These are phyloP conservation scores for Wallacemonas rigidus DNA, from an alignment of 208 protist genomes.

Conservation along the genomic window DNA sequence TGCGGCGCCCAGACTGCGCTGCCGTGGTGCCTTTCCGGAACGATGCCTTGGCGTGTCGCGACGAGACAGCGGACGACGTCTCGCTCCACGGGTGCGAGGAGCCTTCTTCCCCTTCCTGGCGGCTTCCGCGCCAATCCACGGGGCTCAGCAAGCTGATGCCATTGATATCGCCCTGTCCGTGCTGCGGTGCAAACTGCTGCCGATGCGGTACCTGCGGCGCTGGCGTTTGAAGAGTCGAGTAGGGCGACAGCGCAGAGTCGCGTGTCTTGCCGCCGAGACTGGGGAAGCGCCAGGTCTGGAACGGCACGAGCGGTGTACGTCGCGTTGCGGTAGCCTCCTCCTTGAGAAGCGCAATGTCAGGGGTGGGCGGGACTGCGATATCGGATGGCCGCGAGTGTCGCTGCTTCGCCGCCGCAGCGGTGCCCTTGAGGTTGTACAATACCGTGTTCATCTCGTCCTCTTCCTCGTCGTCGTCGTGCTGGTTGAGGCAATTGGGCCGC, in stretches of 20 bases:
- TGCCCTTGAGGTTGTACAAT: slow-evolving; percentile 9
- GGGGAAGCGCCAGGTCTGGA: slow-evolving; percentile 48
- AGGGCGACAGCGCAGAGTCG: not conserved
- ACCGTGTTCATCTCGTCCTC: slow-evolving; percentile 22
- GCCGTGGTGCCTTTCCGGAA: slow-evolving; percentile 1
- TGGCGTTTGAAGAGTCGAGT: not conserved
- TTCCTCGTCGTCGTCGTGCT: slow-evolving; percentile 35
- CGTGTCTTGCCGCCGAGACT: slow-evolving; percentile 25
- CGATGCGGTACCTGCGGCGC: not conserved
- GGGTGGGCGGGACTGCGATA: slow-evolving; percentile 6
- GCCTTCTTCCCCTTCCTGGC: not conserved
- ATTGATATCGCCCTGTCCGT: not conserved
- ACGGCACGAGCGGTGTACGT: slow-evolving; percentile 19
- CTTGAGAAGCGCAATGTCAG: not conserved
- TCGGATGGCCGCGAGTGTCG: not conserved
- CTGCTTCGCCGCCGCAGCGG: not conserved
- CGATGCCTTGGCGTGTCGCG: not conserved
- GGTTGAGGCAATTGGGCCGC: slow-evolving; percentile 25
- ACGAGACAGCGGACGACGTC: slow-evolving; percentile 1
- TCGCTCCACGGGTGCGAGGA: slow-evolving; percentile 4
- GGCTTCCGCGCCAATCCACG: not conserved
- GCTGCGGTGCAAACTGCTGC: not conserved
- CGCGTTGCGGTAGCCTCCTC: not conserved
- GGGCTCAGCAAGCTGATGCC: slow-evolving; percentile 3
- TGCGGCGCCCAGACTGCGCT: slow-evolving; percentile 1